Conservation (phyloP, 169 alveolate genomes). For the Plasmodium fragile region DNA sequence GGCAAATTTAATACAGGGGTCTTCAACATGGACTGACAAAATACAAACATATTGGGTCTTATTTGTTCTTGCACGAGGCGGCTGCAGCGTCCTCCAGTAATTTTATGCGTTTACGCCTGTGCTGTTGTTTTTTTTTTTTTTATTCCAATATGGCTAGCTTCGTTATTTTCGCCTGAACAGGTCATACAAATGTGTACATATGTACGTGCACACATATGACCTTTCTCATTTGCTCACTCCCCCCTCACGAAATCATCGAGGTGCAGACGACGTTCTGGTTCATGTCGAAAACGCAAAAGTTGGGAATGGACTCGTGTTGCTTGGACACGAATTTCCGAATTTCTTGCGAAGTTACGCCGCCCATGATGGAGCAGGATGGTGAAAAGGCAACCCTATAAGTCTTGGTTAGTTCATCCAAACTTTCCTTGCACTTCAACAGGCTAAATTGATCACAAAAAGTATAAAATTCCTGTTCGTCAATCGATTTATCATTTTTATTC, state of each 20-base stretch:
- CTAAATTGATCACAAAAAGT: slow-evolving; percentile 36
- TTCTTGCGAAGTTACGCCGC: slow-evolving; percentile 84
- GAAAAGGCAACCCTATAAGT: slow-evolving; percentile 41
- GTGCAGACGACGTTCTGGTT: slow-evolving; percentile 80
- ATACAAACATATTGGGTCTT: background rate
- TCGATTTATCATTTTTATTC: slow-evolving; percentile 34
- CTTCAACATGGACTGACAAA: background rate
- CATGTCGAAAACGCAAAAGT: slow-evolving; percentile 86
- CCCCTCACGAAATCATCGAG: slow-evolving; percentile 78
- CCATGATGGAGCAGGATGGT: slow-evolving; percentile 77
- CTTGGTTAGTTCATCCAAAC: slow-evolving; percentile 55
- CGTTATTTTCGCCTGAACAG: background rate
- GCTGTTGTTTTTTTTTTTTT: background rate
- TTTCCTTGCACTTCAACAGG: slow-evolving; percentile 19
- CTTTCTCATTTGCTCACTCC: background rate
- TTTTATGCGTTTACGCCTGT: slow-evolving; percentile 2
- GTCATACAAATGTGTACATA: slow-evolving; percentile 2
- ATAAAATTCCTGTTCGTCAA: slow-evolving; percentile 24
- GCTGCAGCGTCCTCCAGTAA: background rate
- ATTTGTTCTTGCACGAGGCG: background rate
- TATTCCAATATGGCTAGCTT: background rate
- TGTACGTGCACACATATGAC: background rate
- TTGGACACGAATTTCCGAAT: slow-evolving; percentile 85
- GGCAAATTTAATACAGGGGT: background rate
- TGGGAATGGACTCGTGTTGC: slow-evolving; percentile 86